phyloP scores from a whole-genome alignment of 2,329 filamentous ascomycete species.

The Rhytidhysteron rufulum region DNA sequence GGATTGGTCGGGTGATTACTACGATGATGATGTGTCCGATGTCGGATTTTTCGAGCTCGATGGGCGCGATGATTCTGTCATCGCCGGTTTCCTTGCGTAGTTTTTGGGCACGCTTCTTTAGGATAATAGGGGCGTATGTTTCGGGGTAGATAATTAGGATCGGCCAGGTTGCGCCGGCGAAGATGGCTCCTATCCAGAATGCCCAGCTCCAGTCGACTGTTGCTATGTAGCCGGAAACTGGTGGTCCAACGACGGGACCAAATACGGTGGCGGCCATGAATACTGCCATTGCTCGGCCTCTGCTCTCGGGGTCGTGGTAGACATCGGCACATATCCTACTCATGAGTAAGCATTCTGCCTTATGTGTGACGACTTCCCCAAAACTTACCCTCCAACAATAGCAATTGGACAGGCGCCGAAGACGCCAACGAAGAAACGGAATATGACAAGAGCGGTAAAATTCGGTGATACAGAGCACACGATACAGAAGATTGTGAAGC shows the following conservation, averaged over 20 bases:
- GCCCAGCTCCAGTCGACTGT: slow-evolving; percentile 65
- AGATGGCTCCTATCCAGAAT: slow-evolving; percentile 67
- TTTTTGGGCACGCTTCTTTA: slow-evolving; percentile 51
- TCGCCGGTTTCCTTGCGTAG: slow-evolving; percentile 55
- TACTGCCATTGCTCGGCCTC: slow-evolving; percentile 59
- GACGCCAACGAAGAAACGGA: slow-evolving; percentile 42
- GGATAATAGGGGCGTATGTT: slow-evolving; percentile 44
- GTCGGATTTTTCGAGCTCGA: slow-evolving; percentile 59
- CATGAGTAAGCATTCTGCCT: not conserved
- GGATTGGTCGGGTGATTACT: slow-evolving; percentile 67
- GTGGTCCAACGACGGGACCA: slow-evolving; percentile 64
- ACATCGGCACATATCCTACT: slow-evolving; percentile 61
- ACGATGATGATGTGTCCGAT: slow-evolving; percentile 60
- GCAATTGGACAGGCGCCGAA: slow-evolving; percentile 51
- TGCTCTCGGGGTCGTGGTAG: slow-evolving; percentile 51
- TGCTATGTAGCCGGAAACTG: slow-evolving; percentile 61
- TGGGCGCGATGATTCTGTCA: slow-evolving; percentile 53
- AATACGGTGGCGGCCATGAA: slow-evolving; percentile 65
- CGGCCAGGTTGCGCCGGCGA: slow-evolving; percentile 60
- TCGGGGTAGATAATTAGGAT: slow-evolving; percentile 59
- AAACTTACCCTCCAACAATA: slow-evolving; percentile 51
- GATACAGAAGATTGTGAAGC: slow-evolving; percentile 45
- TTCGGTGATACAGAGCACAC: slow-evolving; percentile 43
- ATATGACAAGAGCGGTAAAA: slow-evolving; percentile 42
- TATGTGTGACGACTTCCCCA: not conserved